These are phyloP conservation scores for Fusarium pseudonygamai DNA, from an alignment of 2,329 filamentous ascomycete species.

Conservation along the genomic window DNA sequence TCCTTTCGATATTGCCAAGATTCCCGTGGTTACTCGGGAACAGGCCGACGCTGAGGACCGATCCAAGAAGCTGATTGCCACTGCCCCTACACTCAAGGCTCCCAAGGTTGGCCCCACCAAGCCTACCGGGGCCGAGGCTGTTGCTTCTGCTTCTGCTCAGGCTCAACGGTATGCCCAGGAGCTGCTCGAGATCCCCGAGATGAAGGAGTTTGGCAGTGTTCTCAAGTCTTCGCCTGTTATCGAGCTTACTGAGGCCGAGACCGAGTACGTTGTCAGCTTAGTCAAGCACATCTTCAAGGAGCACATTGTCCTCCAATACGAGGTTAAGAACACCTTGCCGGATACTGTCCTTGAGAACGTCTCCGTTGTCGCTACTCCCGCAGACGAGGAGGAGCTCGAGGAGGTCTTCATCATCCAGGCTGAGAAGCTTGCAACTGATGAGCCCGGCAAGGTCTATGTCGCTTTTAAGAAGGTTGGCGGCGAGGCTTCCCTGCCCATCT, in stretches of 20 bases:
- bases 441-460: slow-evolving; percentile 93
- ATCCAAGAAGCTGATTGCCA: slow-evolving; percentile 95
- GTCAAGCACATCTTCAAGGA: slow-evolving; percentile 99
- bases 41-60: slow-evolving; percentile 96
- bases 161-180: slow-evolving; percentile 91
- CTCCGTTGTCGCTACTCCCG: slow-evolving; percentile 80
- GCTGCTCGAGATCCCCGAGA: slow-evolving; percentile 87
- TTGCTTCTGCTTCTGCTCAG: slow-evolving; percentile 78
- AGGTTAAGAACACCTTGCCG: slow-evolving; percentile 96
- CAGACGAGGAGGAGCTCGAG: slow-evolving; percentile 83
- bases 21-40: slow-evolving; percentile 93
- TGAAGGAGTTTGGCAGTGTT: slow-evolving; percentile 87
- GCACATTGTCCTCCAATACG: slow-evolving; percentile 93
- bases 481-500: slow-evolving; percentile 78
- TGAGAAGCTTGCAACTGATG: slow-evolving; percentile 81
- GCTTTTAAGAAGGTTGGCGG: slow-evolving; percentile 87
- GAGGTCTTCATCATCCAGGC: slow-evolving; percentile 96
- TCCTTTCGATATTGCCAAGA: slow-evolving; percentile 89
- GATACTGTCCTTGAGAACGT: slow-evolving; percentile 92
- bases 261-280: slow-evolving; percentile 92
- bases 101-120: slow-evolving; percentile 84
- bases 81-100: slow-evolving; percentile 92
- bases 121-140: slow-evolving; percentile 75
- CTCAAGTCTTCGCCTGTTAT: slow-evolving; percentile 89
- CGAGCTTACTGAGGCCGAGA: slow-evolving; percentile 96